These are phyloP conservation scores for Podospora anserina DNA, from an alignment of 495 filamentous ascomycete genomes.

Conservation along the genomic window DNA sequence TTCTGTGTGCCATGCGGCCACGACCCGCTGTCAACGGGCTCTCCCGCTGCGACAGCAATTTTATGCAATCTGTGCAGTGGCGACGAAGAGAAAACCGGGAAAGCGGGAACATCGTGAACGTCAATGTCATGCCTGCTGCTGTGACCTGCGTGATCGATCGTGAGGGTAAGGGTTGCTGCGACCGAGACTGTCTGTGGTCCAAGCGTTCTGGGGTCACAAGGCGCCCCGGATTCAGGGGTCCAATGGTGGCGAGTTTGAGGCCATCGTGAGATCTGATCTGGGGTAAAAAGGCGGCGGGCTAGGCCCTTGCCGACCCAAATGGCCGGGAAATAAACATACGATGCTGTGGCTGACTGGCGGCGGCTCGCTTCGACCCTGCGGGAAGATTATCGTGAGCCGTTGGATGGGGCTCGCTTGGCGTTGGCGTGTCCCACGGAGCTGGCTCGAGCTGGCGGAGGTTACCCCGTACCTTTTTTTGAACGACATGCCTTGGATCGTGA, in stretches of 20 bases:
- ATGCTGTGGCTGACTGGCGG: conserved; percentile 8
- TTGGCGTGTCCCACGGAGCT: neutral
- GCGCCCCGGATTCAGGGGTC: neutral
- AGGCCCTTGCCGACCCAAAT: conserved; percentile 9
- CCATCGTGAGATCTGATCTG: conserved; percentile 24
- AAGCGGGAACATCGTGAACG: neutral
- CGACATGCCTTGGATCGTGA: conserved; percentile 11
- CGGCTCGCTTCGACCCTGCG: conserved; percentile 2
- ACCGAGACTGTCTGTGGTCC: conserved; percentile 5
- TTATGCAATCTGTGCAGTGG: neutral
- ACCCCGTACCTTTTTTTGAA: conserved; percentile 9
- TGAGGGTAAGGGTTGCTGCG: neutral
- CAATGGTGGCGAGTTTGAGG: conserved; percentile 21
- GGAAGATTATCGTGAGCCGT: conserved; percentile 3
- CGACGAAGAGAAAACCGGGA: neutral
- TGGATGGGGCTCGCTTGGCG: conserved; percentile 3
- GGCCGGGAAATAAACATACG: conserved; percentile 11
- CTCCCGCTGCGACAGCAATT: neutral
- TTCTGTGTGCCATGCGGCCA: neutral
- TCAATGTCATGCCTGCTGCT: neutral
- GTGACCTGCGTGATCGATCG: neutral
- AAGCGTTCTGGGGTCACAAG: conserved; percentile 12
- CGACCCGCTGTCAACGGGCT: neutral
- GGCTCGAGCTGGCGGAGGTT: neutral
- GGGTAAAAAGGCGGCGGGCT: neutral